Conservation (phyloP, 164 flowering plant species). For the Chimonanthus praecox region DNA sequence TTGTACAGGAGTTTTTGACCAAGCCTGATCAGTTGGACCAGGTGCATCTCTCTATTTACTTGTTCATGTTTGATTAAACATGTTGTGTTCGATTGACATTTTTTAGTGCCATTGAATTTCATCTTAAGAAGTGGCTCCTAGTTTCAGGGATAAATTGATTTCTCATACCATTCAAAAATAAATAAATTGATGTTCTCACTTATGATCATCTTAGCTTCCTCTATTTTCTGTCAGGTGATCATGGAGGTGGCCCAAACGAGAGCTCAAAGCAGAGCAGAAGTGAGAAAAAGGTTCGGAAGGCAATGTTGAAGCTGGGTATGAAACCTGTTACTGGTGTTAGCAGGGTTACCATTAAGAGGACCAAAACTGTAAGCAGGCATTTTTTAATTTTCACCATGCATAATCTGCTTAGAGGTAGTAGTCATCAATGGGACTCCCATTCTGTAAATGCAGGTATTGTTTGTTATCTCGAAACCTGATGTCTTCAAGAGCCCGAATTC, state of each 20-base stretch:
- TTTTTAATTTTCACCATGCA: not conserved
- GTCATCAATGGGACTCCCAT: not conserved
- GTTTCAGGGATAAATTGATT: no score
- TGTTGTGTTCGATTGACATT: no score
- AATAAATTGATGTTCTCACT: no score
- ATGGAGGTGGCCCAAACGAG: constrained; percentile 43
- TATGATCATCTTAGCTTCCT: no score
- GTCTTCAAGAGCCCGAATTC: constrained; percentile 92
- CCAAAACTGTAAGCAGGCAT: constrained; percentile 52
- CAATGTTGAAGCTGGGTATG: constrained; percentile 93
- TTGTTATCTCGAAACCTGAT: constrained; percentile 88
- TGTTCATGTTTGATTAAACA: no score
- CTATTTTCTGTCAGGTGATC: constrained; percentile 10
- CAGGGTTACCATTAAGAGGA: constrained; percentile 79
- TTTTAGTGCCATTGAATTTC: no score
- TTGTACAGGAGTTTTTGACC: no score
- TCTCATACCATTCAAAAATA: no score
- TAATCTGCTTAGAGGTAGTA: not conserved
- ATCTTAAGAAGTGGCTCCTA: no score
- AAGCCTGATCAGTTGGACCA: no score
- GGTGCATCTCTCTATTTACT: no score
- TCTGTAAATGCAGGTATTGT: constrained; percentile 45
- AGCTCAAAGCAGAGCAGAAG: constrained; percentile 87
- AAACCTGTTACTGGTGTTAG: constrained; percentile 77
- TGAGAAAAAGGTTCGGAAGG: constrained; percentile 86